Evolutionary conservation across 371 early-diverging fungal species (phyloP).

Genomic region (Mortierella sp.): DNA sequence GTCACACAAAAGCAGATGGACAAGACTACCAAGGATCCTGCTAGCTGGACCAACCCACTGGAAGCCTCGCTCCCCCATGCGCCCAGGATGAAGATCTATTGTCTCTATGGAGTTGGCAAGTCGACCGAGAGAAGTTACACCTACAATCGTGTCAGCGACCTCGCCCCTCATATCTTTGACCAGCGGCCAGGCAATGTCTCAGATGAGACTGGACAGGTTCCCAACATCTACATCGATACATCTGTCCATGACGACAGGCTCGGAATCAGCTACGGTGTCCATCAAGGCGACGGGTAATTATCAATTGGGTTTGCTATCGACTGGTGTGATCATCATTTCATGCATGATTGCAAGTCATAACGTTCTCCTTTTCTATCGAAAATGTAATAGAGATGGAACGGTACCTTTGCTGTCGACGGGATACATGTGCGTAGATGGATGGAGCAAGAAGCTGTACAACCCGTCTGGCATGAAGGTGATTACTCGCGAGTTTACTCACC

Average conservation of each 20-base stretch:
- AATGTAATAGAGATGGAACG: conserved; percentile 86
- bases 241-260: conserved; percentile 41
- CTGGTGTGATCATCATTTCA: background rate
- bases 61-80: conserved; percentile 87
- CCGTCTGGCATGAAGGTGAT: conserved; percentile 84
- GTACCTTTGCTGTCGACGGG: conserved; percentile 92
- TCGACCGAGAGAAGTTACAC: conserved; percentile 88
- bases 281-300: conserved; percentile 51
- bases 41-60: conserved; percentile 91
- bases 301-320: conserved; percentile 11
- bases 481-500: conserved; percentile 85
- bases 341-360: background rate
- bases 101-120: conserved; percentile 87
- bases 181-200: conserved; percentile 43
- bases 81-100: conserved; percentile 85
- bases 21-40: conserved; percentile 42
- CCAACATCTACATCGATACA: conserved; percentile 51
- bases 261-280: conserved; percentile 54
- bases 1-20: conserved; percentile 69
- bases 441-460: conserved; percentile 89
- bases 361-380: background rate
- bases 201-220: conserved; percentile 44
- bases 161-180: conserved; percentile 43
- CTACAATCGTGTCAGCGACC: conserved; percentile 62
- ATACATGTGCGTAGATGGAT: conserved; percentile 94